phyloP scores from a whole-genome alignment of 208 protist species.

The Leishmania arabica region DNA sequence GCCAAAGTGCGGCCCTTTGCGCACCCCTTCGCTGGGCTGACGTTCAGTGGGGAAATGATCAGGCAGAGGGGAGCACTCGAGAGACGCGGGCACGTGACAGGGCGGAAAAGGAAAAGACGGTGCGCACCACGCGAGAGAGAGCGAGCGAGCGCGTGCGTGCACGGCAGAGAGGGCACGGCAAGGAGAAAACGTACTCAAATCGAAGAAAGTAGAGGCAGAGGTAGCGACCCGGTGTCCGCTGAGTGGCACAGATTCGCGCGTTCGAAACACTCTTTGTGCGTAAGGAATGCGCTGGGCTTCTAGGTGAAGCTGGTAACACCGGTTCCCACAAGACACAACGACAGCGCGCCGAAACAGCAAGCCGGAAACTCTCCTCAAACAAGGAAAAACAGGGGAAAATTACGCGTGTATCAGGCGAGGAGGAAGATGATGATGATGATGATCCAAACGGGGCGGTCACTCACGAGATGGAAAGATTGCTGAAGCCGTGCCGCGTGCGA shows the following conservation, averaged over 20 bases:
- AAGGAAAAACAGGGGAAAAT: too few relatives aligned
- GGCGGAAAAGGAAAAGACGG: not conserved
- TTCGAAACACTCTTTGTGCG: not conserved
- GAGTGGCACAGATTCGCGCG: not conserved
- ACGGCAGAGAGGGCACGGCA: not conserved
- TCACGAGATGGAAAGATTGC: not conserved
- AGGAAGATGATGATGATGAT: not conserved
- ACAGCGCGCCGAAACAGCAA: not conserved
- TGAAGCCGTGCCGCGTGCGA: not conserved
- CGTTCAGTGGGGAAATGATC: not conserved
- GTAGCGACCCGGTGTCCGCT: not conserved
- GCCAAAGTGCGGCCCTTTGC: not conserved
- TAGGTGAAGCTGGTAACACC: not conserved
- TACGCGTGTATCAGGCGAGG: too few relatives aligned
- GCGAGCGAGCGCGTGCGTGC: not conserved
- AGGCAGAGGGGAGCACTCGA: not conserved
- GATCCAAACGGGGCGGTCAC: too few relatives aligned
- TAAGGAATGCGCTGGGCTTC: not conserved
- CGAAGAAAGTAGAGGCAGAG: conserved; percentile 5
- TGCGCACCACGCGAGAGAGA: not conserved
- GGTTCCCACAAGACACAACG: not conserved
- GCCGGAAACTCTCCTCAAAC: not conserved
- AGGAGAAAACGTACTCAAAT: not conserved
- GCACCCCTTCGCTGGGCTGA: not conserved
- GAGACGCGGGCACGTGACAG: not conserved